Evolutionary conservation across 2,329 filamentous ascomycete species (phyloP), one percentile per base, ranked within the genome.

Genomic region (Tolypocladium sp.): DNA sequence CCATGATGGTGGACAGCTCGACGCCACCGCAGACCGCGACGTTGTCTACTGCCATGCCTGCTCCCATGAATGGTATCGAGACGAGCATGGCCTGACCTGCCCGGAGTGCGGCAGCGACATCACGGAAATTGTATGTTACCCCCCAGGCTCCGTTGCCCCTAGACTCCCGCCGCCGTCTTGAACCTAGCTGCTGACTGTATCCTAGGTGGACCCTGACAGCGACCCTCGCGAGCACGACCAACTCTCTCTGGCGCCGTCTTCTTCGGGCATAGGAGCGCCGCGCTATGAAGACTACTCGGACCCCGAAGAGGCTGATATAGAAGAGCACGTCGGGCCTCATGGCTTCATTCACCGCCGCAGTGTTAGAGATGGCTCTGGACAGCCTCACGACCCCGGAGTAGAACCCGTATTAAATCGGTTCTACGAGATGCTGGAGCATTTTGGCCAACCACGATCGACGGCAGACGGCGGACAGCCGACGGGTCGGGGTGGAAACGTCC

Each of bases 31-130:
- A 6, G 75, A 75, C 62, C 79, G 84, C 63, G 90, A 96, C 69
- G 84, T 93, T 63, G 87, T 97, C 58, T 95, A 83, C 73, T 99
- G 94, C 74, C 91, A 97, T 74, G 76, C 81, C 61, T 97, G 94
- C 76, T 72, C 82, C 57, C 76, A 89, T 63, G 88, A 96, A 71
- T 97, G 92, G 91, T 90, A 88, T 68, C 79, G 84, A 61, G 84
- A 90, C 61, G 82, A 89, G 63, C 79, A 82, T 64, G 86, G 76
- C 33, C 75, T 96, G 62, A 77, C 76, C 20, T 99, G 94, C 70
- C 91, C 92, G 20, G 73, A 77, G n/a, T 99, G 94, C 70, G 71
- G 80, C 4, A 85, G 86, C 42, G 91, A 96, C 25, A 87, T 91
- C 64, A 91, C 86, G 20, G 92, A 99, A 76, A 91, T 97, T 66